Evolutionary conservation across 805 yeast genomes (phyloP), one percentile per base, ranked within the genome.

Genomic region (Myxozyma mucilagina): DNA sequence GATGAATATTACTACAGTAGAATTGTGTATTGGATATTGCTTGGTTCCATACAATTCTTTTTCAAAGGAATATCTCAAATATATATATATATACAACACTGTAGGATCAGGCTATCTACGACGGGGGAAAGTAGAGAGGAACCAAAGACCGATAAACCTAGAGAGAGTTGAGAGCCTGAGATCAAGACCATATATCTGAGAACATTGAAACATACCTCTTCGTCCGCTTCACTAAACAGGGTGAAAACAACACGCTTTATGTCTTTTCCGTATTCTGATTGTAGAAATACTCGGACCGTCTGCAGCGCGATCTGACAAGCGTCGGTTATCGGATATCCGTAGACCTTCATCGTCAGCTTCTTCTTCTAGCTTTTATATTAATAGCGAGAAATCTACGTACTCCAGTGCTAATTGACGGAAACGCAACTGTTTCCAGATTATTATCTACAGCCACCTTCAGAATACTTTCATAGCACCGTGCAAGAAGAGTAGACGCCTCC

Each of bases 361-460:
- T 4, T 14, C 4, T 4, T 10, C 35, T 18, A 38, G 45, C 10
- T 35, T 11, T 10, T 9, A 8, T 8, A 6, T 8, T 14, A 16
- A 39, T 11, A 31, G 9, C 35, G 10, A 58, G 29, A 44, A 16
- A 20, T 7, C 14, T 1, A 47, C 66, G 20, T 53, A 63, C 65
- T 4, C 66, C 66, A 14, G 66, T 63, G 52, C 66, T 63, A 31
- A 63, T 63, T n/a, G 66, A 56, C 41, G 66, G 49, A 35, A 63
- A 63, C 32, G 65, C 66, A 32, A 63, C 16, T 44, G 66, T 41
- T 18, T n/a, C 20, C 24, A 38, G 35, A 11, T 53, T 59, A 29
- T 49, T 63, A 32, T 51, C 55, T n/a, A 34, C 44, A 9, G 63
- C 64, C 29, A 63, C 53, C 18, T 49, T 47, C 14, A 63, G 50